Conservation (phyloP, 1,139 yeast species). For the Petasospora rhodanensis region DNA sequence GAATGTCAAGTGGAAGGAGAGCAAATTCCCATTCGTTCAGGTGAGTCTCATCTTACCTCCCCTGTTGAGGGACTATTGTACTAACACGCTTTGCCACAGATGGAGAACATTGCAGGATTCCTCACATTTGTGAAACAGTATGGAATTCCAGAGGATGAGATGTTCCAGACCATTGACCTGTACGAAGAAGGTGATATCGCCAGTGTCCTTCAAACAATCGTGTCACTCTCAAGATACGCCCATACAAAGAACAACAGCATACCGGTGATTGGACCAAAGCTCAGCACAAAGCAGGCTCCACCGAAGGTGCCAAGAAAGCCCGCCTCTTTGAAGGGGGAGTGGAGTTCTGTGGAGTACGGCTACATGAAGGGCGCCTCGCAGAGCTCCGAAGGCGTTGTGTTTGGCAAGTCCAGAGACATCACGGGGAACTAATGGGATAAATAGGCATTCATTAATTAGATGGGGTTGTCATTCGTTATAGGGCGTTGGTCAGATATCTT, state of each 20-base stretch:
- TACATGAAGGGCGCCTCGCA: slow-evolving; percentile 54
- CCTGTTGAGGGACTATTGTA: too few relatives aligned
- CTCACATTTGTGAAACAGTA: slow-evolving; percentile 52
- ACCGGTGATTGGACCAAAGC: slow-evolving; percentile 49
- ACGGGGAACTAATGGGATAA: slow-evolving; percentile 17
- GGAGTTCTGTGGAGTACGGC: slow-evolving; percentile 59
- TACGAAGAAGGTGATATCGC: slow-evolving; percentile 73
- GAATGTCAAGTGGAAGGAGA: slow-evolving; percentile 48
- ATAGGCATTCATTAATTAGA: too few relatives aligned
- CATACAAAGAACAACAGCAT: slow-evolving; percentile 41
- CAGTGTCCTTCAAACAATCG: slow-evolving; percentile 67
- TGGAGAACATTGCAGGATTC: slow-evolving; percentile 82
- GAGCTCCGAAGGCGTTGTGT: slow-evolving; percentile 44
- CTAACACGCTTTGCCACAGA: too few relatives aligned
- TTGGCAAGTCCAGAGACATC: slow-evolving; percentile 46
- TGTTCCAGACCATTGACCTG: slow-evolving; percentile 78
- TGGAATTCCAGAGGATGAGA: slow-evolving; percentile 80
- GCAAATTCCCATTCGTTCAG: slow-evolving; percentile 79
- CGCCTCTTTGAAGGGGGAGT: slow-evolving; percentile 28
- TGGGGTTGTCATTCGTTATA: too few relatives aligned
- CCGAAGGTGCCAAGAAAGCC: slow-evolving; percentile 39
- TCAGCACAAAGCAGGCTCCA: slow-evolving; percentile 31
- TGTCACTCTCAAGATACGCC: slow-evolving; percentile 66
- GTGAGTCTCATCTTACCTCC: slow-evolving; percentile 20
- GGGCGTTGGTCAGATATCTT: too few relatives aligned